Base-by-base conservation (phyloP, 192 early-diverging fungal genomes). In the Irineochytrium annulatum region DNA sequence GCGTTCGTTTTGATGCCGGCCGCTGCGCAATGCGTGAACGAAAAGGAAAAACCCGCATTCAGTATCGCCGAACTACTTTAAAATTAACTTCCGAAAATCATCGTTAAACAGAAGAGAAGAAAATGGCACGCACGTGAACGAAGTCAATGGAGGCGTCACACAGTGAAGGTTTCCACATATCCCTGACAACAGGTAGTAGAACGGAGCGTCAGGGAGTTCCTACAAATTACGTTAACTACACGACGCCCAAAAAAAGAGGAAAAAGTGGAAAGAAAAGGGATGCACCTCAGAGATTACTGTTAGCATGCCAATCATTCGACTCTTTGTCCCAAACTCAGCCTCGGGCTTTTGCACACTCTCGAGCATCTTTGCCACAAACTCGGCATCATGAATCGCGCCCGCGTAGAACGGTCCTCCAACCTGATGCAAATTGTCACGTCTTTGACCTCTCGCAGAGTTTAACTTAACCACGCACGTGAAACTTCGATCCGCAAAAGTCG, bases 221-320 rank as follows among this genome's bases (percentile, higher is more conserved):
- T 78, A 57, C 24, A 49, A 52, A 24, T 20, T n/a, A 51, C 6
- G 28, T n/a, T n/a, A n/a, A n/a, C n/a, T n/a, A n/a, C n/a, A n/a
- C n/a, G n/a, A n/a, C n/a, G n/a, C n/a, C n/a, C n/a, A 26, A 51
- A 2, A 14, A 51, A 51, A 1, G 16, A 17, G 1, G 41, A 0
- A 58, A 39, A 70, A 24, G n/a, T 68, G 34, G 1, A 60, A 67
- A 32, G 2, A 52, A 4, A 2, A 2, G 32, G 62, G 22, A 1
- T 73, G 62, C 62, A 88, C 89, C 74, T 96, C 93, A 2, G 77
- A 75, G 34, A 89, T 87, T 0, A 99, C 89, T 29, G 88, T 84
- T 44, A 99, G 76, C 95, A 99, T 98, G 35, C 97, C 97, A 66
- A 85, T 58, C 89, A 99, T 98, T 54, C 97, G 79, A 22, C 80